These are phyloP conservation scores for Spathaspora girioi DNA, from an alignment of 805 yeast genomes.

Conservation along the genomic window DNA sequence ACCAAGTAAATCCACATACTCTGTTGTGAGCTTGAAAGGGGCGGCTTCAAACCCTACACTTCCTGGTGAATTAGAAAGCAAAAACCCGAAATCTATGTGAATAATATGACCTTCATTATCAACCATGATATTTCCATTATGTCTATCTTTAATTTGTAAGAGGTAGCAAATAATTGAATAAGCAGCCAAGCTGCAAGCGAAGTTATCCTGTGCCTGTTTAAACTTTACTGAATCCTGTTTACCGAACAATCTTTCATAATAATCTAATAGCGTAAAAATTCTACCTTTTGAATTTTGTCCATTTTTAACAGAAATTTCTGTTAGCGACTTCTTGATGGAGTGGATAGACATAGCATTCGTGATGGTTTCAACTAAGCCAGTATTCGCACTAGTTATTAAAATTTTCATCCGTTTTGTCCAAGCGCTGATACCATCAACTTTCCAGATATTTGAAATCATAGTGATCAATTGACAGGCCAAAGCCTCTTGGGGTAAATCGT, in stretches of 20 bases:
- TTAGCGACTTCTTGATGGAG: constrained; percentile 88
- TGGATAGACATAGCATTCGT: constrained; percentile 93
- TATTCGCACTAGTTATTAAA: constrained; percentile 80
- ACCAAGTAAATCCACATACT: constrained; percentile 84
- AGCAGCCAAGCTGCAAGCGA: constrained; percentile 83
- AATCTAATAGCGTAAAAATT: constrained; percentile 72
- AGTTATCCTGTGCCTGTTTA: constrained; percentile 76
- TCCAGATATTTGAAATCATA: constrained; percentile 85
- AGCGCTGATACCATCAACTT: constrained; percentile 57
- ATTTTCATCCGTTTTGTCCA: constrained; percentile 97
- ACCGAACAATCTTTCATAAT: constrained; percentile 76
- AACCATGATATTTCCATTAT: constrained; percentile 95
- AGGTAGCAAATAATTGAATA: constrained; percentile 89
- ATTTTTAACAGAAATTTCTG: constrained; percentile 63
- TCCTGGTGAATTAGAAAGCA: constrained; percentile 93
- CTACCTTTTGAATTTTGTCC: constrained; percentile 70
- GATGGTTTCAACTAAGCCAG: constrained; percentile 94
- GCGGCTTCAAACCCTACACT: constrained; percentile 97
- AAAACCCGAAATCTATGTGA: constrained; percentile 93
- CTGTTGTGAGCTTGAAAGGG: constrained; percentile 88
- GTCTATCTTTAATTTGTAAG: constrained; percentile 92
- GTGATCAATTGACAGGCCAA: constrained; percentile 94
- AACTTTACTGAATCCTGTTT: constrained; percentile 49
- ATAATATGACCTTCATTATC: constrained; percentile 94
- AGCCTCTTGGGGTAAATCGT: constrained; percentile 94